phyloP scores from a whole-genome alignment of 345 rosid species.

The Cardamine occulta region DNA sequence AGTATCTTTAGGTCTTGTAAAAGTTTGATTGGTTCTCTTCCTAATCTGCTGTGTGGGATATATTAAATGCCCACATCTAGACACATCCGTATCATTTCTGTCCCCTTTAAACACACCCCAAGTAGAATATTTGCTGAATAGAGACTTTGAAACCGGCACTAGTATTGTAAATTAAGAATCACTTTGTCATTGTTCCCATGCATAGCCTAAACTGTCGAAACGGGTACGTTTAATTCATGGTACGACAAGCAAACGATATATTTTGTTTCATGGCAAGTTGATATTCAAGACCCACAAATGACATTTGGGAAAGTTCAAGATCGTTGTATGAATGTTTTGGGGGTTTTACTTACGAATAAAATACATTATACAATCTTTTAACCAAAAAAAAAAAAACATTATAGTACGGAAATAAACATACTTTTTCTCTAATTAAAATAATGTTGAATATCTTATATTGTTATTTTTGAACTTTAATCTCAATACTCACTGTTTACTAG shows the following conservation, averaged over 20 bases:
- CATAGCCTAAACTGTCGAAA: neutral
- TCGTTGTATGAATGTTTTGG: too few relatives aligned
- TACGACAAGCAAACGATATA: neutral
- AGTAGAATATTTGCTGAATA: neutral
- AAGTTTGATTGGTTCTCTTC: neutral
- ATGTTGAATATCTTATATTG: too few relatives aligned
- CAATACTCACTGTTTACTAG: too few relatives aligned
- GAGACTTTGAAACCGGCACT: neutral
- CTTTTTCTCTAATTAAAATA: too few relatives aligned
- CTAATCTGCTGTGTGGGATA: neutral
- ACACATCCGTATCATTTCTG: neutral
- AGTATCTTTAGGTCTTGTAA: neutral
- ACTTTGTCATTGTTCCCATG: neutral
- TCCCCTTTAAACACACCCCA: neutral
- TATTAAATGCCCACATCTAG: neutral
- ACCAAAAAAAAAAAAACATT: too few relatives aligned
- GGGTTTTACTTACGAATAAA: too few relatives aligned
- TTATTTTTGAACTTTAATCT: too few relatives aligned
- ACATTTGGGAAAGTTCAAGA: neutral
- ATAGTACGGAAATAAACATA: too few relatives aligned
- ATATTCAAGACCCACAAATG: neutral
- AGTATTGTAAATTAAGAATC: neutral
- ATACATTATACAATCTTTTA: too few relatives aligned
- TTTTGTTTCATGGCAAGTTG: neutral
- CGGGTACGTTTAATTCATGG: neutral